Base-by-base conservation (phyloP, 1,284 basidiomycete species). In the Malassezia sp. region DNA sequence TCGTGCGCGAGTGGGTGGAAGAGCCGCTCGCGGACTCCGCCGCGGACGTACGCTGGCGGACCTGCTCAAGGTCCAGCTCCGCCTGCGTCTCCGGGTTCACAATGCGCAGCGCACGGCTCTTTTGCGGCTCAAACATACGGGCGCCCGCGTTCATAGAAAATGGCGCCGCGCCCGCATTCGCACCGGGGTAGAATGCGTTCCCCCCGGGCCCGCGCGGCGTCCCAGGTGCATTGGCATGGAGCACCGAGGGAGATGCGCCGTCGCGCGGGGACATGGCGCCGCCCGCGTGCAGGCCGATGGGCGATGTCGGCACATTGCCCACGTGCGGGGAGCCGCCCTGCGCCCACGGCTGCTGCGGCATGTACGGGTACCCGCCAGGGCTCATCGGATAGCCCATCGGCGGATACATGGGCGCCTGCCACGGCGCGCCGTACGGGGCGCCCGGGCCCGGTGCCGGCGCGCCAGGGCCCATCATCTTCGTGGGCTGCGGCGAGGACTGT, bases 1-100 rank as follows among this genome's bases (percentile, higher is more conserved):
- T 21, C 11, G 30, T 31, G 10, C 23, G 20, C 26, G 46, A 36
- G 6, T 14, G 11, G 34, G 39, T 17, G 54, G 42, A 10, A 54
- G 58, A 17, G 55, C 42, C 8, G 53, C 53, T 46, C 12, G 54
- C 28, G 9, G 59, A 27, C 45, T 49, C 50, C 10, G 55, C 47
- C 30, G 53, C 51, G 47, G 50, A 38, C 40, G 44, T 34, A 31
- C 45, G 45, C 15, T 52, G 38, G 20, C 39, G 32, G 14, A 63
- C 53, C 36, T 58, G 57, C 42, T 57, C 60, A 11, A 66, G 37
- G 28, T 68, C 65, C 30, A 70, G 49, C 26, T 61, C 53, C 14
- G 63, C 53, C 45, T 67, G 60, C n/a, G 67, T 70, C 35, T 67
- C 61, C 17, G 67, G 67, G 52, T 70, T 66, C 37, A 70, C 67